phyloP scores from a whole-genome alignment of 2,329 filamentous ascomycete genomes.

The Dactylellina haptotyla region DNA sequence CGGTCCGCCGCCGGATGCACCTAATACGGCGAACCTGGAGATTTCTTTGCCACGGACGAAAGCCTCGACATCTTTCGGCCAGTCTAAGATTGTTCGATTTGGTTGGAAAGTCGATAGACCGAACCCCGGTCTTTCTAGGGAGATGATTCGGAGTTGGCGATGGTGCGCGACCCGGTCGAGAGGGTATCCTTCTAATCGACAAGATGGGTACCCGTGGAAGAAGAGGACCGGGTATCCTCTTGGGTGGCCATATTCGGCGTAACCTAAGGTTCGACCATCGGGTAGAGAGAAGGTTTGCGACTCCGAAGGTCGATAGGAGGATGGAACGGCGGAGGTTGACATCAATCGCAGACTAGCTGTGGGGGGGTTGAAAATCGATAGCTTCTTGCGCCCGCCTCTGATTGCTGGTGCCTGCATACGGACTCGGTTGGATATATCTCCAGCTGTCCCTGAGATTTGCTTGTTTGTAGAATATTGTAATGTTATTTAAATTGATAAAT shows the following conservation, averaged over 20 bases:
- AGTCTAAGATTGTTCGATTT: conserved; percentile 22
- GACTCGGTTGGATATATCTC: too few relatives aligned
- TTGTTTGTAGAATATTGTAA: too few relatives aligned
- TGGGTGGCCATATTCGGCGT: conserved; percentile 61
- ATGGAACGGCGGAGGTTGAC: background rate
- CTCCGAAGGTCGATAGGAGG: conserved; percentile 9
- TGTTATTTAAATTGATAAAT: too few relatives aligned
- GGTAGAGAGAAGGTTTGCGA: conserved; percentile 59
- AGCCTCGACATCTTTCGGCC: conserved; percentile 38
- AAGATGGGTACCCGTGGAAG: conserved; percentile 64
- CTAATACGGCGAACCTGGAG: conserved; percentile 22
- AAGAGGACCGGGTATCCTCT: conserved; percentile 59
- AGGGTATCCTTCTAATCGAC: conserved; percentile 61
- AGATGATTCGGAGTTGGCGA: conserved; percentile 60
- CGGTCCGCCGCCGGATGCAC: conserved; percentile 40
- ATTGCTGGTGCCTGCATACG: background rate
- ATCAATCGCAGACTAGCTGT: background rate
- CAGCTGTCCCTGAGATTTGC: too few relatives aligned
- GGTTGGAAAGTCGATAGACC: conserved; percentile 62
- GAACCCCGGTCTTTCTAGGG: conserved; percentile 63
- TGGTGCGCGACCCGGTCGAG: conserved; percentile 58
- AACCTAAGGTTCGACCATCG: conserved; percentile 63
- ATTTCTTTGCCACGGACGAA: conserved; percentile 19
- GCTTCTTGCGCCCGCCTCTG: background rate
- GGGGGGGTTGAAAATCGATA: too few relatives aligned